phyloP scores from a whole-genome alignment of 2,329 filamentous ascomycete genomes.

The Drechslerella coelobrocha region DNA sequence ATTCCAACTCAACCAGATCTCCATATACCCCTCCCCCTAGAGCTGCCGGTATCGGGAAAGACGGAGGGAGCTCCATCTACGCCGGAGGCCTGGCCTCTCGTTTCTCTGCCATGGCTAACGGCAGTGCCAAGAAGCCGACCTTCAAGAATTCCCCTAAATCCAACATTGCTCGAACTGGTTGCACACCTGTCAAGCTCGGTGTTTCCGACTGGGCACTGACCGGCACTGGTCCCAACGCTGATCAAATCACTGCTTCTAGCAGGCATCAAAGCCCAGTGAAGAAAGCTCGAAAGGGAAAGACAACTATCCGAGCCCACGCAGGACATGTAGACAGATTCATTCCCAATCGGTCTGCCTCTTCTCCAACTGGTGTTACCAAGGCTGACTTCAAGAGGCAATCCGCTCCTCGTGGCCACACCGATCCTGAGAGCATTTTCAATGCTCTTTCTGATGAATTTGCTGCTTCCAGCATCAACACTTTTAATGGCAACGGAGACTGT shows the following conservation, averaged over 20 bases:
- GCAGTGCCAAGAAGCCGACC: conserved; percentile 64
- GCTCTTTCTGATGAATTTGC: conserved; percentile 78
- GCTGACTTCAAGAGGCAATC: conserved; percentile 71
- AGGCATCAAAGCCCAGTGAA: conserved; percentile 65
- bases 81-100: conserved; percentile 63
- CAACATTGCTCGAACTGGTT: conserved; percentile 78
- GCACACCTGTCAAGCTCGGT: conserved; percentile 81
- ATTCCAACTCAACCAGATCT: conserved; percentile 69
- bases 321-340: conserved; percentile 83
- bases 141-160: conserved; percentile 77
- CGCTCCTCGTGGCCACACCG: conserved; percentile 61
- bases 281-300: conserved; percentile 70
- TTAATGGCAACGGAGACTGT: conserved; percentile 67
- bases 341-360: conserved; percentile 88
- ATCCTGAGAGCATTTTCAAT: conserved; percentile 73
- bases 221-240: conserved; percentile 70
- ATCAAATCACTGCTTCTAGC: conserved; percentile 53
- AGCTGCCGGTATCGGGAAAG: conserved; percentile 58
- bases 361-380: conserved; percentile 82
- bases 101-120: conserved; percentile 50
- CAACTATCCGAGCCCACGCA: conserved; percentile 73
- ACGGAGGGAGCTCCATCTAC: conserved; percentile 69
- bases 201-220: conserved; percentile 91
- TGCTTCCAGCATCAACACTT: conserved; percentile 71
- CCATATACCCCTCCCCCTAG: conserved; percentile 72